Base-by-base conservation (phyloP, 1,284 basidiomycete genomes). In the Puccinia novopanici region DNA sequence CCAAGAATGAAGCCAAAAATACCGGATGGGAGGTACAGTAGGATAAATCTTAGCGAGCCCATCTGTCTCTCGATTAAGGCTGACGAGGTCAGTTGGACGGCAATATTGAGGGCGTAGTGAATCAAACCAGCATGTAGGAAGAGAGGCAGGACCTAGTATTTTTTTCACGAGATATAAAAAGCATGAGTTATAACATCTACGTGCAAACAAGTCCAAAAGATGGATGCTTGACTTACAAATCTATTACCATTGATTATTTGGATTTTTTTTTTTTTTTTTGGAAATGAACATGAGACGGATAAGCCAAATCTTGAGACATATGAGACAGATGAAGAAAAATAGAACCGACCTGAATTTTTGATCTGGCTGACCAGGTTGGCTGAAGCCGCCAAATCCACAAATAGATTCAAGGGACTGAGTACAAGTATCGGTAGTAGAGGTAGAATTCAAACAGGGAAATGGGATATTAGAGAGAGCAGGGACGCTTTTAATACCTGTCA, bases 1-100 rank as follows among this genome's bases (percentile, higher is more conserved):
- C 85, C 85, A 0, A 86, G 76, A 19, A 86, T 82, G 24, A 85
- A 85, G 61, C 85, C 85, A n/a, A 85, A 85, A 17, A 86, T 83
- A 0, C 85, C 85, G n/a, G 82, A 86, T 79, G 82, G 84, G 84
- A 52, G 85, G 79, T 71, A 85, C 37, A 8, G 78, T 40, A 79
- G 84, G 34, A 79, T 85, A n/a, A 83, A 81, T 5, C 82, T 37
- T 0, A 84, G 81, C 0, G 85, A 85, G n/a, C 86, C 82, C 42
- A 86, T 81, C 67, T 83, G 76, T 24, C 76, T 83, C 73, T 86
- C 85, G 52, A 85, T 85, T 63, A 85, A 83, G 6, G 84, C 82
- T 71, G 85, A 85, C 2, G 85, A 83, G 22, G 84, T 85, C 3
- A 86, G 82, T 68, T 85, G 84, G 4, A 85, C 85, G 48, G 85